Evolutionary conservation across 2,329 filamentous ascomycete species (phyloP), one percentile per base, ranked within the genome.

Genomic region (Balansia obtecta): DNA sequence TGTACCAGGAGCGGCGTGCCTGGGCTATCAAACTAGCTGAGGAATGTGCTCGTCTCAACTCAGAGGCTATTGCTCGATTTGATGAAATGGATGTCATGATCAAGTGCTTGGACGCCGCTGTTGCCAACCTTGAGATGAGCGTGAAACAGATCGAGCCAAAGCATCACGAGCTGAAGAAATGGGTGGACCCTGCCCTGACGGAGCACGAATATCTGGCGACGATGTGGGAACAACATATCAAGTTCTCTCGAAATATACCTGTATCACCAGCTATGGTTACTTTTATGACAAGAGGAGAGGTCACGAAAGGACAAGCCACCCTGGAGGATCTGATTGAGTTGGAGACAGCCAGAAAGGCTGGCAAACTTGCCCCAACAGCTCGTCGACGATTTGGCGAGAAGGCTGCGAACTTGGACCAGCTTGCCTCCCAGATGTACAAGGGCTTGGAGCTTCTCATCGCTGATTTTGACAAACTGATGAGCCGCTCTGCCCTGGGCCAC

Each of bases 51-150:
- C 71, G 71, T 46, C 83, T 88, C 71, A 80, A 82, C 48, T 70
- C 73, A 48, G 69, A 75, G 54, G 75, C 82, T 18, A 74, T 80
- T 59, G 75, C 82, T 50, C 77, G 86, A 56, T 85, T 88, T 61
- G 72, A 74, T 48, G 85, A 90, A 65, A 83, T 86, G 61, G 79
- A 83, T 46, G 80, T 86, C 48, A 89, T 95, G 64, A 75, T 88
- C 61, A 82, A 83, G 54, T 90, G 86, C 52, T 76, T 94, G 46
- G 83, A 88, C 55, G 87, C 93, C 27, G 93, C 91, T 7, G 82
- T 95, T 20, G 83, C 85, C 55, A 98, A 96, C 60, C 76, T 91
- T 50, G 83, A 89, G 59, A 77, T 81, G 16, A 86, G 88, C 62
- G 77, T 90, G 50, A 83, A 80, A 56, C 77, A 75, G 42, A 74